These are phyloP conservation scores for Tolypocladium inflatum DNA, from an alignment of 2,329 filamentous ascomycete genomes.

Conservation along the genomic window DNA sequence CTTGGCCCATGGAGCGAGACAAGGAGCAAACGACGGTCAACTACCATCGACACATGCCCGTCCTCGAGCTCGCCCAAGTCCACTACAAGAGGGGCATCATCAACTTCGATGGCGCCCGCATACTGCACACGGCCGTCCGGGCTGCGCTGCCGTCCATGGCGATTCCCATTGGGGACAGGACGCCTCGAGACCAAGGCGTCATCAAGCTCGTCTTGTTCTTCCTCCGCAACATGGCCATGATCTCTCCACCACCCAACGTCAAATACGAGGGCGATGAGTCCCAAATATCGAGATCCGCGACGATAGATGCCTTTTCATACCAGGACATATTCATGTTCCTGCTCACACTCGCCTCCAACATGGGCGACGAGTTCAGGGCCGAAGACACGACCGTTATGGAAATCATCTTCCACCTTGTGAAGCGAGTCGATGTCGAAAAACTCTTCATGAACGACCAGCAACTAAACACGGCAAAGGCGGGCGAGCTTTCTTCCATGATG, in stretches of 20 bases:
- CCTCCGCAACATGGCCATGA: constrained; percentile 79
- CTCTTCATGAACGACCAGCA: constrained; percentile 77
- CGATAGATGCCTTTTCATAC: constrained; percentile 79
- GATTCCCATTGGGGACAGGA: constrained; percentile 63
- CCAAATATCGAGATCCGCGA: constrained; percentile 77
- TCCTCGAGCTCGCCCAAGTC: constrained; percentile 78
- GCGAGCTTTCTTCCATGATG: constrained; percentile 67
- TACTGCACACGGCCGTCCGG: constrained; percentile 73
- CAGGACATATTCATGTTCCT: constrained; percentile 86
- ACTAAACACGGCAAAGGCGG: constrained; percentile 55
- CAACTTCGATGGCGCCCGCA: constrained; percentile 66
- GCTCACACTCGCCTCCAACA: constrained; percentile 80
- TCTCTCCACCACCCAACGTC: constrained; percentile 62
- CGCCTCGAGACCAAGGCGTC: constrained; percentile 75
- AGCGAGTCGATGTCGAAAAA: constrained; percentile 75
- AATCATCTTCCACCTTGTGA: constrained; percentile 84
- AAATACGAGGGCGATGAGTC: constrained; percentile 81
- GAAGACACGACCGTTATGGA: constrained; percentile 89
- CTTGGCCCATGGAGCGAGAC: constrained; percentile 83
- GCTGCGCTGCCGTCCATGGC: constrained; percentile 82
- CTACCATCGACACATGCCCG: constrained; percentile 84
- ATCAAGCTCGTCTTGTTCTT: constrained; percentile 87
- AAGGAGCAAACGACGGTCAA: constrained; percentile 79
- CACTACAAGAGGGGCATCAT: constrained; percentile 84
- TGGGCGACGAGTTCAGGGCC: constrained; percentile 84